Percentiles rank a stretch among this genome's conserved stretches.
Evolutionary conservation across 495 filamentous ascomycete genomes (phyloP).

Genomic region (Neurospora sp.): DNA sequence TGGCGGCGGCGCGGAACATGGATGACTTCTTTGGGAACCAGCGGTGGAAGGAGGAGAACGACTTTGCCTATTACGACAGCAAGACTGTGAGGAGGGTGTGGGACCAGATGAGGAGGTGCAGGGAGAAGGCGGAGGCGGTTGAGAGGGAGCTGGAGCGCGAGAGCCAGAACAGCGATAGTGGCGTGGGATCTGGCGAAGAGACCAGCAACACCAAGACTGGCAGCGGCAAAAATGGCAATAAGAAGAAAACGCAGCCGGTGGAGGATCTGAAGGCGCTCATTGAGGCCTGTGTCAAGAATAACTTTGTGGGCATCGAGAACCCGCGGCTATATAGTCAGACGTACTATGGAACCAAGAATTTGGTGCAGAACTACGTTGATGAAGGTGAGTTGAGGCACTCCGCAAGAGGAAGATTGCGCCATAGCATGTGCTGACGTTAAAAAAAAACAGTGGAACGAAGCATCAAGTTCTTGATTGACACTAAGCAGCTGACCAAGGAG

Average conservation of each 20-base stretch:
- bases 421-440: conserved; percentile 16
- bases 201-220: conserved; percentile 19
- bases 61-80: conserved; percentile 91
- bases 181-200: conserved; percentile 6
- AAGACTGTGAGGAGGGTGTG: conserved; percentile 67
- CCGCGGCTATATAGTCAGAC: conserved; percentile 88
- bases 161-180: conserved; percentile 12
- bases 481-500: conserved; percentile 52
- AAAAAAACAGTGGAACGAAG: conserved; percentile 42
- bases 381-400: conserved; percentile 43
- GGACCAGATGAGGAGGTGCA: conserved; percentile 55
- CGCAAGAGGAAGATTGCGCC: neutral
- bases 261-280: conserved; percentile 67
- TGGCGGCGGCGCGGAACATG: conserved; percentile 61
- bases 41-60: conserved; percentile 76
- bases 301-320: conserved; percentile 94
- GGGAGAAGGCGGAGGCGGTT: conserved; percentile 48
- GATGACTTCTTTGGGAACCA: conserved; percentile 77
- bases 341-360: conserved; percentile 88
- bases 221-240: conserved; percentile 2
- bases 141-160: conserved; percentile 18
- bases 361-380: conserved; percentile 83
- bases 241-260: conserved; percentile 35
- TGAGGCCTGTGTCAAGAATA: conserved; percentile 92
- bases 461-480: conserved; percentile 56